Evolutionary conservation across 139 green algal species (phyloP), one percentile per base, ranked within the genome.

Genomic region (Chlorella sp.): DNA sequence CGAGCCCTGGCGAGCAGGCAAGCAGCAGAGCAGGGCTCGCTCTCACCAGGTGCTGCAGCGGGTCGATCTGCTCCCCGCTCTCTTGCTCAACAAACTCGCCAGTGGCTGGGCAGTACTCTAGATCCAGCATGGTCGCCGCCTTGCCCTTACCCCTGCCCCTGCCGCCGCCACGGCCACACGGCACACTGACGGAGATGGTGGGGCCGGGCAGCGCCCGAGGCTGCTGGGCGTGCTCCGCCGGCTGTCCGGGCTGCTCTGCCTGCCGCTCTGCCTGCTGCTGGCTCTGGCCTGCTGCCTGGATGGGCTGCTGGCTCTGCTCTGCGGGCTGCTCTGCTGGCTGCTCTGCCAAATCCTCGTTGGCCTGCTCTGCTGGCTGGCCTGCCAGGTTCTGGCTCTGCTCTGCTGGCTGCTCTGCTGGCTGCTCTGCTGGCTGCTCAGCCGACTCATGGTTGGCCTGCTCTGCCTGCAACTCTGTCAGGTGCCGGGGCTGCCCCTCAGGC

Each of bases 201-300:
- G 36, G 68, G 11, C 83, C 64, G 1, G 83, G 83, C 4, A 87
- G 83, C 2, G 69, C 28, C 12, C 30, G 26, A 26, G 37, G 40
- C 79, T 64, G 26, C 40, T 7, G 40, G 26, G 40, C 78, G 26
- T 64, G 78, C 78, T 37, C 40, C 40, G 64, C 34, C 61, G 24
- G 34, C 19, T 69, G 83, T 61, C 22, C 21, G 11, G 28, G n/a
- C n/a, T 86, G 81, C 81, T 86, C 53, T 34, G 30, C 42, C 53
- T 76, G n/a, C n/a, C 75, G 81, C 81, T 86, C 53, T 34, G 30
- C 42, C 53, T 76, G 81, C 81, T 86, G 81, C 81, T 42, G 32
- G 15, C 34, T 32, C 68, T 76, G 77, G 24, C 5, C 14, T 19
- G 78, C 78, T 22, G 78, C 39, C 40, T 84, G 78, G 3, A 1